Evolutionary conservation across 148 eudicot species (phyloP).

Genomic region (Rhododendron ferrugineum): DNA sequence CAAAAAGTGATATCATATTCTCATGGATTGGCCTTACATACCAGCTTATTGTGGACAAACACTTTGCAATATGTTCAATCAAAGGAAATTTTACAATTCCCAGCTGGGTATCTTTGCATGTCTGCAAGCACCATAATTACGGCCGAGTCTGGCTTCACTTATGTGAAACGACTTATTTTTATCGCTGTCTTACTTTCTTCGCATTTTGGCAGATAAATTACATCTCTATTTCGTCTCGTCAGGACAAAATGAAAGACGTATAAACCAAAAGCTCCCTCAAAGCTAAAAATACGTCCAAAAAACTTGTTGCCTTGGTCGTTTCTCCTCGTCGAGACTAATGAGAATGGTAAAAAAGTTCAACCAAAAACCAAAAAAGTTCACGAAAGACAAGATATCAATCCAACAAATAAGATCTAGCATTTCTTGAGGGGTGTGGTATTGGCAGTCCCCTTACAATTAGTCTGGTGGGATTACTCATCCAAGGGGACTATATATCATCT

Average conservation of each 20-base stretch:
- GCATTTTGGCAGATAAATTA: background rate
- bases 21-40: background rate
- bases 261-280: background rate
- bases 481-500: background rate
- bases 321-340: background rate
- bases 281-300: background rate
- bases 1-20: constrained; percentile 5
- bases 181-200: background rate
- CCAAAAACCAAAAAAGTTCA: background rate
- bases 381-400: background rate
- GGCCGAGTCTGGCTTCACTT: background rate
- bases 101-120: background rate
- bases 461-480: background rate
- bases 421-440: background rate
- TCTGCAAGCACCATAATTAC: background rate
- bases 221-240: background rate
- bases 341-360: background rate
- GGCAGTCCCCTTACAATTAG: background rate
- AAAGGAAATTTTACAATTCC: background rate
- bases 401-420: background rate
- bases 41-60: background rate
- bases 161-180: background rate
- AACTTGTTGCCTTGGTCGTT: background rate
- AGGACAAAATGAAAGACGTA: background rate
- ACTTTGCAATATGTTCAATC: background rate